Base-by-base conservation (phyloP, 2,329 filamentous ascomycete species). In the Saccharata proteae region DNA sequence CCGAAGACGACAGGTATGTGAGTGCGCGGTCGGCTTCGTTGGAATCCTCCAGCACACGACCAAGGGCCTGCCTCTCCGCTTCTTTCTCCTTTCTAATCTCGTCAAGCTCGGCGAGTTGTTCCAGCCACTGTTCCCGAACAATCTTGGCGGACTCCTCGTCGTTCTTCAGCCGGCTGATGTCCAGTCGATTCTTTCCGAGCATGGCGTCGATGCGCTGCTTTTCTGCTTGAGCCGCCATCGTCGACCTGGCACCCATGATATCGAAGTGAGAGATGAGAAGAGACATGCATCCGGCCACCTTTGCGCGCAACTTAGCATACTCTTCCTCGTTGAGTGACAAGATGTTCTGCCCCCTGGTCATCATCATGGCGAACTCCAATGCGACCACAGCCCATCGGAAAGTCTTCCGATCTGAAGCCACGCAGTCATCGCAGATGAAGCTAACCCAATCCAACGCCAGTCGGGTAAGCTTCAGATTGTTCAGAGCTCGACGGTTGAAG, bases 241-340 rank as follows among this genome's bases (percentile, higher is more conserved):
- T 94, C 5, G 86, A 93, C 47, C 88, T 76, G 16, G 90, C 90
- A 15, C 90, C 90, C 80, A 98, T 93, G 57, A 98, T 96, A 55
- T 98, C 90, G 47, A 98, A 98, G 57, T 98, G 90, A 7, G 86
- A 94, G 43, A 98, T 96, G 29, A 98, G 67, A 15, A 98, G 69
- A 13, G 84, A 86, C 90, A 98, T 98, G 55, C 90, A 98, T 0
- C 88, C 88, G 6, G 85, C 85, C 4, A 98, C 90, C 55, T 94
- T 96, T 36, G 74, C 68, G 26, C 88, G 74, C 39, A 98, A 64
- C 40, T 70, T 76, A 5, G 77, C 71, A 52, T 93, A 98, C 49
- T 98, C 88, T 23, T 80, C 73, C 36, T 93, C 84, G 23, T 79
- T 83, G 37, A 98, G 75, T 1, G 79, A 82, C n/a, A 98, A 61